Conservation (phyloP, 768 basidiomycete genomes). For the Mycena venus region DNA sequence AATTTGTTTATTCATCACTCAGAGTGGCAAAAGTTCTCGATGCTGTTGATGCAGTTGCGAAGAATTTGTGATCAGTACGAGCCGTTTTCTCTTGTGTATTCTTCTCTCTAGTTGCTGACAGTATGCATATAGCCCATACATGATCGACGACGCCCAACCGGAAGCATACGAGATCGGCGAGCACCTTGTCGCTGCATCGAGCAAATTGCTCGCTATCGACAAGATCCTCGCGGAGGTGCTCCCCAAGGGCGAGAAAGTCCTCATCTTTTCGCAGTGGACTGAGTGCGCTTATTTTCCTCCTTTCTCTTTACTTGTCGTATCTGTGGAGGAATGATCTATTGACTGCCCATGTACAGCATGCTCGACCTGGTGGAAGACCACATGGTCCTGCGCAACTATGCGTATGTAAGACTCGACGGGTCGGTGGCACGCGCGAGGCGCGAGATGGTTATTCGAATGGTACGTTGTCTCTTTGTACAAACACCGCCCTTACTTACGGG, state of each 20-base stretch:
- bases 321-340: background rate
- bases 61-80: constrained; percentile 79
- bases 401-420: constrained; percentile 75
- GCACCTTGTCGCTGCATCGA: constrained; percentile 68
- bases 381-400: constrained; percentile 68
- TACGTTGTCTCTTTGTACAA: constrained; percentile 40
- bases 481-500: background rate
- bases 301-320: too few relatives aligned
- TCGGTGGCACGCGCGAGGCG: constrained; percentile 65
- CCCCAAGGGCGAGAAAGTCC: constrained; percentile 71
- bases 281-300: constrained; percentile 44
- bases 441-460: constrained; percentile 68
- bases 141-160: constrained; percentile 63
- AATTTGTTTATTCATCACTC: background rate
- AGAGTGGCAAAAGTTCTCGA: constrained; percentile 73
- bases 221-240: constrained; percentile 69
- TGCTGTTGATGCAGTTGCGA: constrained; percentile 79
- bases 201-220: constrained; percentile 70
- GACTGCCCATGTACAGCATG: constrained; percentile 59
- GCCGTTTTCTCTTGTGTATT: background rate
- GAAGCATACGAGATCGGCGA: constrained; percentile 65
- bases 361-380: constrained; percentile 79
- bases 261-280: constrained; percentile 82
- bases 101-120: background rate
- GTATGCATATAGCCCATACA: constrained; percentile 58